phyloP scores from a whole-genome alignment of 352 stramenopile genomes.

The Pythium monospermum region DNA sequence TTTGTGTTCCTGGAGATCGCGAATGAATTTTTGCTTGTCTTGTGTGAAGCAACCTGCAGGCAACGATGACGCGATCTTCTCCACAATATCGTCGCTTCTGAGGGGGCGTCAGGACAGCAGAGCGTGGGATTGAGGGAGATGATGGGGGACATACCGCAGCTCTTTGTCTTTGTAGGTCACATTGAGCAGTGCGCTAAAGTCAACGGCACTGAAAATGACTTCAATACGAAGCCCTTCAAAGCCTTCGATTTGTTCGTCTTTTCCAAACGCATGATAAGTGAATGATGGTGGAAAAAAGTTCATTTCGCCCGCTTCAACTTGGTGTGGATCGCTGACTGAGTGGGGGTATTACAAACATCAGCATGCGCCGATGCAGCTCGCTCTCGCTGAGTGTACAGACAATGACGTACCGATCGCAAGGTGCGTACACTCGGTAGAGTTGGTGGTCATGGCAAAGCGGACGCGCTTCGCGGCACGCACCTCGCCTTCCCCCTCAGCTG shows the following conservation, averaged over 20 bases:
- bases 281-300: slow-evolving; percentile 61
- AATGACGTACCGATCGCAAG: slow-evolving; percentile 48
- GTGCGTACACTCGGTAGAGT: slow-evolving; percentile 44
- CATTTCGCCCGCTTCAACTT: slow-evolving; percentile 37
- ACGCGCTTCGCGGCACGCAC: slow-evolving; percentile 48
- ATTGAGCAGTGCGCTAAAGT: slow-evolving; percentile 57
- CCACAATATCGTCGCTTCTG: slow-evolving; percentile 48
- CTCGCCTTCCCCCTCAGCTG: background rate
- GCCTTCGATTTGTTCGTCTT: slow-evolving; percentile 60
- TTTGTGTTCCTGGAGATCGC: slow-evolving; percentile 11
- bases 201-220: slow-evolving; percentile 55
- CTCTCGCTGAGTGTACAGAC: background rate
- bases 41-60: slow-evolving; percentile 36
- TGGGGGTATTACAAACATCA: background rate
- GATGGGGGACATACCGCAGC: slow-evolving; percentile 21
- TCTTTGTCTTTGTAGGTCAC: slow-evolving; percentile 51
- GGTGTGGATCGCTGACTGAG: slow-evolving; percentile 33
- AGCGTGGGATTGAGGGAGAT: background rate
- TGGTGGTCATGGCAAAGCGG: slow-evolving; percentile 42
- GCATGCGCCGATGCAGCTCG: background rate
- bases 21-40: slow-evolving; percentile 37
- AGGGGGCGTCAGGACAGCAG: background rate
- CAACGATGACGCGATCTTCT: slow-evolving; percentile 42
- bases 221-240: slow-evolving; percentile 54
- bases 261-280: slow-evolving; percentile 80